Percentiles rank a stretch among this genome's conserved stretches.
Evolutionary conservation across 345 rosid species (phyloP).

Genomic region (Eucalyptus pauciflora): DNA sequence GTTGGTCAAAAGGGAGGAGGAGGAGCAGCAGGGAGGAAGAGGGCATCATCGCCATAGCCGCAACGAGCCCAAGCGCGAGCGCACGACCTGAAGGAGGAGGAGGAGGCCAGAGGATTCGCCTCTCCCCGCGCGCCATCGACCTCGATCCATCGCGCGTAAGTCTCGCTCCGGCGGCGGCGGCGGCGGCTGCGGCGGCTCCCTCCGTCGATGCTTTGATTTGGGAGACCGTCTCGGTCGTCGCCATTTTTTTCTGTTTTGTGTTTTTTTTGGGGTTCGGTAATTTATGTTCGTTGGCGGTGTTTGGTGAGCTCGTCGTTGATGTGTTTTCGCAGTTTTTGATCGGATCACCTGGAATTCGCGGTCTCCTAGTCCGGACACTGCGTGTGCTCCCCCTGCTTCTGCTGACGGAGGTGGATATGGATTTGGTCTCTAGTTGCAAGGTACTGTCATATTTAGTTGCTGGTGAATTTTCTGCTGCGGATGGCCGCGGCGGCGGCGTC

Average conservation of each 20-base stretch:
- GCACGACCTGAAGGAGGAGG: neutral
- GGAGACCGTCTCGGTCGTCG: neutral
- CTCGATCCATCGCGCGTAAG: neutral
- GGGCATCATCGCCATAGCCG: neutral
- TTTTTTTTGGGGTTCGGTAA: neutral
- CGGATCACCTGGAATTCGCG: constrained; percentile 1
- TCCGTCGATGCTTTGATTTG: neutral
- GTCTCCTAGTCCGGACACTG: neutral
- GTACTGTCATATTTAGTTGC: constrained; percentile 12
- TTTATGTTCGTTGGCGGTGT: neutral
- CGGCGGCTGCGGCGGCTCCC: neutral
- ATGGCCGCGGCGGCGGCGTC: neutral
- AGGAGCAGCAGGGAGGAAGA: neutral
- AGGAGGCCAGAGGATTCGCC: neutral
- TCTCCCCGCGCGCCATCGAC: neutral
- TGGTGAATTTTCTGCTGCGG: neutral
- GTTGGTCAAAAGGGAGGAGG: neutral
- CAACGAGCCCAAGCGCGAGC: neutral
- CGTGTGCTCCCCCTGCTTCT: neutral
- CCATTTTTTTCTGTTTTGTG: neutral
- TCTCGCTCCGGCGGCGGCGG: neutral
- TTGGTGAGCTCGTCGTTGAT: neutral
- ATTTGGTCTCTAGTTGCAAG: constrained; percentile 73
- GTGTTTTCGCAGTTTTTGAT: neutral
- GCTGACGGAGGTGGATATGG: constrained; percentile 32